Evolutionary conservation across 805 yeast genomes (phyloP).

Genomic region (Pichia kluyveri): DNA sequence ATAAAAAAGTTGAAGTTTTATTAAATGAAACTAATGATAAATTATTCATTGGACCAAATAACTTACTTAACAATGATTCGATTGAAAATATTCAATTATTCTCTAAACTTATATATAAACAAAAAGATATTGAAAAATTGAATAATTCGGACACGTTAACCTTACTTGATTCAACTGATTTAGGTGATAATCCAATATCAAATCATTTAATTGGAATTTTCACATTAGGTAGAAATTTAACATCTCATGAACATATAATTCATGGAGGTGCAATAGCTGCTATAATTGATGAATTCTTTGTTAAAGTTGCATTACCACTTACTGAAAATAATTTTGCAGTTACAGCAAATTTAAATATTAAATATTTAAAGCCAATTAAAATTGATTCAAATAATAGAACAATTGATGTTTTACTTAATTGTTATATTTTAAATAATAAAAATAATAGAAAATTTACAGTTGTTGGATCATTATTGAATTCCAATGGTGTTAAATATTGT

Average conservation of each 20-base stretch:
- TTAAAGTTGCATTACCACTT: slow-evolving; percentile 40
- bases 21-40: slow-evolving; percentile 17
- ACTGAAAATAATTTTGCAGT: slow-evolving; percentile 38
- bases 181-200: slow-evolving; percentile 10
- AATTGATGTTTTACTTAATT: slow-evolving; percentile 16
- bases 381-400: slow-evolving; percentile 6
- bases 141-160: not conserved
- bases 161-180: not conserved
- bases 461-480: slow-evolving; percentile 13
- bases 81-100: slow-evolving; percentile 14
- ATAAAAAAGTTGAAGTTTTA: slow-evolving; percentile 13
- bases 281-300: slow-evolving; percentile 43
- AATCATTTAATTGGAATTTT: slow-evolving; percentile 38
- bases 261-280: slow-evolving; percentile 50
- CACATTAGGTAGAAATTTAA: slow-evolving; percentile 35
- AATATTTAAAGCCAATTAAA: slow-evolving; percentile 27
- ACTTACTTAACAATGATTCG: slow-evolving; percentile 13
- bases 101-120: slow-evolving; percentile 12
- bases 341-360: slow-evolving; percentile 38
- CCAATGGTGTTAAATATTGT: slow-evolving; percentile 15
- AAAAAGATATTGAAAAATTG: slow-evolving; percentile 4
- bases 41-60: slow-evolving; percentile 21
- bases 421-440: slow-evolving; percentile 12
- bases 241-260: slow-evolving; percentile 40
- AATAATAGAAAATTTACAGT: slow-evolving; percentile 15